Base-by-base conservation (phyloP, 805 yeast species). In the Tetrapisispora namnaoensis region DNA sequence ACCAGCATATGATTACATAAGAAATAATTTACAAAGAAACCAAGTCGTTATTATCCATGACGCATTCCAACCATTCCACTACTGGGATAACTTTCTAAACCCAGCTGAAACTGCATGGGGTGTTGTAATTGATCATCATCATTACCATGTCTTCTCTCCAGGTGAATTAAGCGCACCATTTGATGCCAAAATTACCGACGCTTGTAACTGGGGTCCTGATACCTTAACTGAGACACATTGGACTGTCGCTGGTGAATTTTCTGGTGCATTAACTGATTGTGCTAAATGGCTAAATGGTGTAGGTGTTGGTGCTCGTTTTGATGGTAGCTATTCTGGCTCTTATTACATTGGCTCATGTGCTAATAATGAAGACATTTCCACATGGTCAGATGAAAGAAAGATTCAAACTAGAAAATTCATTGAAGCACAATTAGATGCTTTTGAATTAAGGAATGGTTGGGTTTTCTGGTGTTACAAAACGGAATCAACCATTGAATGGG, bases 401-500 rank as follows among this genome's bases (percentile, higher is more conserved):
- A 59, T 58, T 22, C 72, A 79, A 54, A 77, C 82, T 43, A 80
- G 96, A 66, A 74, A 70, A 57, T 88, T 74, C 63, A 73, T 89
- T 45, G 96, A 90, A 70, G 95, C 96, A 44, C 96, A 90, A 73
- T 70, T 90, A 61, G 96, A 90, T 63, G 87, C 96, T 1, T 82
- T 74, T 61, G 86, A 82, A 58, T 76, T 75, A 57, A 75, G 79
- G 50, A 76, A 73, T 35, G 98, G 98, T 32, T 90, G 96, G 96
- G 77, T 87, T 50, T 83, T 86, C 73, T 90, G 97, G 97, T 79
- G 83, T 65, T 89, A 87, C 83, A 90, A 89, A 74, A 85, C 95
- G 27, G 96, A 90, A 69, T 68, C 68, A 55, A 72, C 86, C 20
- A 64, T 83, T 48, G 96, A 90, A 65, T 90, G 97, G 97, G 95